phyloP scores from a whole-genome alignment of 2,329 filamentous ascomycete genomes.

The Aspergillus sp. region DNA sequence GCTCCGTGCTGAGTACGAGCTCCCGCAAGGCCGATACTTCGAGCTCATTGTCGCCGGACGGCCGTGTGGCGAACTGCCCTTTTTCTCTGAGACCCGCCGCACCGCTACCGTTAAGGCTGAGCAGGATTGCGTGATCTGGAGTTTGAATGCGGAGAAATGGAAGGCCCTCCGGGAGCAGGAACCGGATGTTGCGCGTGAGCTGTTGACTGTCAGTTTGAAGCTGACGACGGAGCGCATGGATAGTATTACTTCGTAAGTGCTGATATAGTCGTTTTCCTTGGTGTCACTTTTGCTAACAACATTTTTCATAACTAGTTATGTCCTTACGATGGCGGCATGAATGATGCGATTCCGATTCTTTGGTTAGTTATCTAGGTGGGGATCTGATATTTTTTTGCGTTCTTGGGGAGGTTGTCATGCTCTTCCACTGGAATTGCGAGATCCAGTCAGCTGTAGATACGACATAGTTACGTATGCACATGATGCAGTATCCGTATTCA shows the following conservation, averaged over 20 bases:
- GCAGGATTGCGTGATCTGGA: slow-evolving; percentile 78
- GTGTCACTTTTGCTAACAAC: not conserved
- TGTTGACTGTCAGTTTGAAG: slow-evolving; percentile 86
- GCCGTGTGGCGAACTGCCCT: slow-evolving; percentile 92
- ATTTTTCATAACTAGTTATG: slow-evolving; percentile 22
- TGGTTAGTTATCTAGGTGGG: not conserved
- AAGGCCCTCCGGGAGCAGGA: slow-evolving; percentile 68
- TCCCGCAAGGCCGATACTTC: slow-evolving; percentile 83
- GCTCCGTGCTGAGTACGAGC: slow-evolving; percentile 82
- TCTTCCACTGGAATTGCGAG: too few species aligned
- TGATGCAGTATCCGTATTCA: too few species aligned
- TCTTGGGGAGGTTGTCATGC: too few species aligned
- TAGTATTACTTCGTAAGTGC: slow-evolving; percentile 59
- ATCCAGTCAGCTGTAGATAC: too few species aligned
- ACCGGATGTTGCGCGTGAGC: slow-evolving; percentile 75
- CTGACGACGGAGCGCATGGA: slow-evolving; percentile 92
- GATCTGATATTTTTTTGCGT: not conserved
- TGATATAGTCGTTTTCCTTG: not conserved
- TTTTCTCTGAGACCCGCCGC: slow-evolving; percentile 86
- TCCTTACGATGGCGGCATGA: slow-evolving; percentile 35
- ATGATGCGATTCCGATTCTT: slow-evolving; percentile 16
- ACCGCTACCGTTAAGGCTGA: slow-evolving; percentile 87
- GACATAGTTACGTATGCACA: too few species aligned
- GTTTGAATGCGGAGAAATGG: slow-evolving; percentile 73
- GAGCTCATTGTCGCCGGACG: slow-evolving; percentile 93